phyloP scores from a whole-genome alignment of 345 rosid genomes.

The Raphanus sativus region DNA sequence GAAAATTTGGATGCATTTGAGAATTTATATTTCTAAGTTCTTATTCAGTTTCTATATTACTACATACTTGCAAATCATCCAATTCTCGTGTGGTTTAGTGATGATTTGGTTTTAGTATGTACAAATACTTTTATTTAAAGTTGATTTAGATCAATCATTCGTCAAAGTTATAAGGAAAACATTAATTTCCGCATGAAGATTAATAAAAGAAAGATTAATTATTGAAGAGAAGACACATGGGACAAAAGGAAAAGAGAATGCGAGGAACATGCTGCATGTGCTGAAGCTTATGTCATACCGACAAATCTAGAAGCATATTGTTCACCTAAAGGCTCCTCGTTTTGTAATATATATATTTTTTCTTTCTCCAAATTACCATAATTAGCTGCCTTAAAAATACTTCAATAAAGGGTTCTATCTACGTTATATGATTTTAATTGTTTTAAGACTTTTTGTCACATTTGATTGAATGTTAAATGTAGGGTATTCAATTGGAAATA shows the following conservation, averaged over 20 bases:
- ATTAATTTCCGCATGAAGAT: slow-evolving; percentile 3
- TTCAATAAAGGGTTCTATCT: not conserved
- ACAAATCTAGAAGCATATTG: slow-evolving; percentile 31
- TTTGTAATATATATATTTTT: not conserved
- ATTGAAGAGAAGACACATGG: slow-evolving; percentile 34
- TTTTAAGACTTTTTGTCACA: slow-evolving; percentile 1
- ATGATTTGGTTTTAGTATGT: too few species aligned
- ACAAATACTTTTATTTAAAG: not conserved
- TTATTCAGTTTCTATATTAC: too few species aligned
- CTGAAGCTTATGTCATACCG: slow-evolving; percentile 31
- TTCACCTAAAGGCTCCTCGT: not conserved
- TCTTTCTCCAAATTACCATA: not conserved
- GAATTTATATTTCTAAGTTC: too few species aligned
- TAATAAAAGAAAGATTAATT: slow-evolving; percentile 19
- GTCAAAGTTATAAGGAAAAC: not conserved
- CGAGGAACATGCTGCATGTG: slow-evolving; percentile 41
- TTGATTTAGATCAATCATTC: slow-evolving; percentile 18
- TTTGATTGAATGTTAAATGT: not conserved
- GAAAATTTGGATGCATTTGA: too few species aligned
- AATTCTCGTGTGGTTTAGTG: too few species aligned
- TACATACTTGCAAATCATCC: too few species aligned
- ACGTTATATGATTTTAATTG: not conserved
- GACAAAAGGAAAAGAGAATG: slow-evolving; percentile 31
- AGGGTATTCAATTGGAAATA: not conserved
- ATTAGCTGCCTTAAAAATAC: slow-evolving; percentile 5